phyloP scores from a whole-genome alignment of 495 filamentous ascomycete genomes.

The Penicillium flavigenum region DNA sequence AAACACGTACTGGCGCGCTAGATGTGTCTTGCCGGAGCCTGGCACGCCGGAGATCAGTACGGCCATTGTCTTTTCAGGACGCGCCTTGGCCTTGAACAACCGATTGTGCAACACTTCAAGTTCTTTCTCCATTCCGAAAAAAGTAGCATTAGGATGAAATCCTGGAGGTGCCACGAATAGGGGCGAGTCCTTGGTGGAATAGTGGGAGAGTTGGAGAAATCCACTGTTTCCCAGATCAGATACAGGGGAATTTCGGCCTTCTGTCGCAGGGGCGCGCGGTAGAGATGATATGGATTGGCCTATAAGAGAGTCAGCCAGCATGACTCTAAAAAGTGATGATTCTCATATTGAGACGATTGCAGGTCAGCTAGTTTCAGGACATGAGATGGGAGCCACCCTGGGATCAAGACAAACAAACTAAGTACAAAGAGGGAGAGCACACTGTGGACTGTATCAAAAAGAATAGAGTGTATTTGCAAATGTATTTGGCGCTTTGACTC shows the following conservation, averaged over 20 bases:
- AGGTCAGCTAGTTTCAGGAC: slow-evolving; percentile 26
- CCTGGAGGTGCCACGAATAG: slow-evolving; percentile 69
- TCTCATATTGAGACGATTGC: slow-evolving; percentile 7
- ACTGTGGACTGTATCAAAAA: background rate
- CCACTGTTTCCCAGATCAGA: slow-evolving; percentile 27
- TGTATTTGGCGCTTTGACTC: background rate
- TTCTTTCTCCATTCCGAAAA: slow-evolving; percentile 72
- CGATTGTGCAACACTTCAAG: slow-evolving; percentile 65
- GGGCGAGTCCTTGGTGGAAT: slow-evolving; percentile 22
- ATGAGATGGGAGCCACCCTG: slow-evolving; percentile 26
- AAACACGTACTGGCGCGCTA: slow-evolving; percentile 81
- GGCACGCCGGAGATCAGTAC: slow-evolving; percentile 71
- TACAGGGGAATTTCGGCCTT: slow-evolving; percentile 29
- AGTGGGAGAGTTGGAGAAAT: slow-evolving; percentile 24
- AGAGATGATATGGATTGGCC: slow-evolving; percentile 23
- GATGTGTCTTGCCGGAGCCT: slow-evolving; percentile 78
- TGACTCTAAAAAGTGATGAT: slow-evolving; percentile 26
- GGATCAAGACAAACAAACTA: slow-evolving; percentile 15
- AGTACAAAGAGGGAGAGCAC: slow-evolving; percentile 16
- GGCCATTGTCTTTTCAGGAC: slow-evolving; percentile 61
- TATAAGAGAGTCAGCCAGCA: slow-evolving; percentile 36
- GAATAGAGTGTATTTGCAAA: slow-evolving; percentile 1
- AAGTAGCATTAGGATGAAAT: slow-evolving; percentile 75
- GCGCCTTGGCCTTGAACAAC: slow-evolving; percentile 61
- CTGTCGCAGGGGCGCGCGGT: slow-evolving; percentile 22